Evolutionary conservation across 164 flowering plant species (phyloP), one percentile per base, ranked within the genome.

Genomic region (Buxus sempervirens): DNA sequence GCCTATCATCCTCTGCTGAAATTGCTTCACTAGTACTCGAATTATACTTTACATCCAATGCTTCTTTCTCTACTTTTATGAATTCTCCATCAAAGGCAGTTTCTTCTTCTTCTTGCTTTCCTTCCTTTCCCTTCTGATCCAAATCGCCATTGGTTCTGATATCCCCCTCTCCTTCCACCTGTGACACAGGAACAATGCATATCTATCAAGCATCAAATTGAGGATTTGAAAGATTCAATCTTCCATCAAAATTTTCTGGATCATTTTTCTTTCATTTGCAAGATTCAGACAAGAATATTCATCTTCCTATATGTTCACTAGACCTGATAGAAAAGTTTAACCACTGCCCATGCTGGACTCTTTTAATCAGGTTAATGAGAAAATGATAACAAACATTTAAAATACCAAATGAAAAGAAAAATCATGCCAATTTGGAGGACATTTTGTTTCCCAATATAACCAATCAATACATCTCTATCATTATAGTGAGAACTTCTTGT

Each of bases 41-140:
- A 63, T 51, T 66, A 10, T 78, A 85, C 75, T 83, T 85, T 1
- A 62, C 78, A 56, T 86, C 91, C 0, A 85, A 24, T 4, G 80
- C 54, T 76, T 89, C 97, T 80, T 79, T 90, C 74, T 95, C 99
- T n/a, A 95, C 91, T 80, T 95, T 95, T 36, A 95, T 86, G 80
- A 95, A 95, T 64, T 88, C 98, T 24, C 90, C 96, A 70, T 86
- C 96, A 38, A 86, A 66, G 38, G 82, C 60, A 42, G 77, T 74
- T 75, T 93, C 96, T 49, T 91, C 93, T 25, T 89, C 96, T 24
- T 85, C 87, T 66, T 77, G 38, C 38, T 32, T 21, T 26, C 70
- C 78, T 78, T 87, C 76, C 62, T 76, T 83, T 23, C 65, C 67
- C 57, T 64, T 79, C 45, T 76, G 65, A 6, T 28, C 60, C 12